Base-by-base conservation (phyloP, 2,329 filamentous ascomycete species). In the Sporothrix inflata region DNA sequence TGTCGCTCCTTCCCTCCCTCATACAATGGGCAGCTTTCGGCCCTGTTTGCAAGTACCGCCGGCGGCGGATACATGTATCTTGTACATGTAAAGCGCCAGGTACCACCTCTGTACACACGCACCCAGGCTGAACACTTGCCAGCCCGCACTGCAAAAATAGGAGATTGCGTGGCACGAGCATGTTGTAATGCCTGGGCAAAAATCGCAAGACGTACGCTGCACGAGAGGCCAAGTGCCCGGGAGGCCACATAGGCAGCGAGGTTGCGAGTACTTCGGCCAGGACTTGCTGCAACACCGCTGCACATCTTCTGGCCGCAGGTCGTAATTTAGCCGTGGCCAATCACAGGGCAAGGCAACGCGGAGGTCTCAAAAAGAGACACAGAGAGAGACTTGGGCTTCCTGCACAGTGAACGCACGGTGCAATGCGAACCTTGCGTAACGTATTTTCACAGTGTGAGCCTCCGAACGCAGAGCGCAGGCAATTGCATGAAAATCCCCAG, bases 261-360 rank as follows among this genome's bases (percentile, higher is more conserved):
- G 57, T 74, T 65, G 12, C 63, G 2, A 16, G 65, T 71, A 74
- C 73, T 55, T 71, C 21, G 2, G 0, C 4, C 1, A 6, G 12
- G 55, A 70, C 71, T n/a, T 40, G n/a, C 40, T 40, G 24, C 38
- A 6, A 53, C 42, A 47, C 55, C 57, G 69, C 47, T 42, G 71
- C 65, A 74, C 74, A 71, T 71, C 60, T 66, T 65, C 34, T 49
- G 73, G 60, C 65, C 72, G 76, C 74, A 75, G 72, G 73, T 79
- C 78, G 74, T 69, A 79, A 80, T 80, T 80, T 80, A 79, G 78
- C 78, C 78, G 78, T 55, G 65, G 74, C 78, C 78, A 79, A 79
- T 79, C 2, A 77, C 12, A 47, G 27, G 6, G n/a, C 45, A 16
- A 21, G 4, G 38, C 9, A 9, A 11, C 16, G 27, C 42, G 45